Conservation (phyloP, 495 filamentous ascomycete genomes). For the Lasiosphaeria ovina region DNA sequence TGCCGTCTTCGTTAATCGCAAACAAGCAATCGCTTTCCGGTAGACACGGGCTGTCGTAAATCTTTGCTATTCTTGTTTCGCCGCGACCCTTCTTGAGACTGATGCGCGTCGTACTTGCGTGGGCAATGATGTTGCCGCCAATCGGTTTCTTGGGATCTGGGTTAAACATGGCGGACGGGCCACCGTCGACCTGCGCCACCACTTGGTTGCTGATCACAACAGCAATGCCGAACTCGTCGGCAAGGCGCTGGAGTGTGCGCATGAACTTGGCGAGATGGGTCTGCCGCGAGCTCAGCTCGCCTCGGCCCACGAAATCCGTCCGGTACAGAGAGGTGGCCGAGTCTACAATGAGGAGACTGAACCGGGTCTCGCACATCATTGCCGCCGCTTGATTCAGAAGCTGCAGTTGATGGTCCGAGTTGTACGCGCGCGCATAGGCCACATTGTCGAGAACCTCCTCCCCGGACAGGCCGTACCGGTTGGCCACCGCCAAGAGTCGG, state of each 20-base stretch:
- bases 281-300: slow-evolving; percentile 85
- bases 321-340: slow-evolving; percentile 92
- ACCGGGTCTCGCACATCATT: slow-evolving; percentile 99
- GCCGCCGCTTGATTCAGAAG: slow-evolving; percentile 89
- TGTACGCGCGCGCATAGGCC: slow-evolving; percentile 95
- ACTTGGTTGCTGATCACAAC: slow-evolving; percentile 99
- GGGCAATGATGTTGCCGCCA: slow-evolving; percentile 97
- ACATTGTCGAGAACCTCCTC: slow-evolving; percentile 98
- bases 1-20: slow-evolving; percentile 95
- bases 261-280: slow-evolving; percentile 96
- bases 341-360: slow-evolving; percentile 93
- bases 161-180: slow-evolving; percentile 95
- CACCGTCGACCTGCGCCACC: slow-evolving; percentile 95
- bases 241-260: slow-evolving; percentile 87
- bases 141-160: slow-evolving; percentile 99
- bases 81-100: slow-evolving; percentile 92
- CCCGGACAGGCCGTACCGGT: slow-evolving; percentile 88
- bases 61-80: slow-evolving; percentile 96
- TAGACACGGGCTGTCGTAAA: slow-evolving; percentile 96
- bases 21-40: slow-evolving; percentile 96
- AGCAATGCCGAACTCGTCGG: slow-evolving; percentile 97
- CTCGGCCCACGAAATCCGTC: slow-evolving; percentile 92
- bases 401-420: slow-evolving; percentile 95
- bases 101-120: slow-evolving; percentile 86
- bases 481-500: slow-evolving; percentile 83